Conservation (phyloP, 441 rosid species). For the Gossypium trilobum region DNA sequence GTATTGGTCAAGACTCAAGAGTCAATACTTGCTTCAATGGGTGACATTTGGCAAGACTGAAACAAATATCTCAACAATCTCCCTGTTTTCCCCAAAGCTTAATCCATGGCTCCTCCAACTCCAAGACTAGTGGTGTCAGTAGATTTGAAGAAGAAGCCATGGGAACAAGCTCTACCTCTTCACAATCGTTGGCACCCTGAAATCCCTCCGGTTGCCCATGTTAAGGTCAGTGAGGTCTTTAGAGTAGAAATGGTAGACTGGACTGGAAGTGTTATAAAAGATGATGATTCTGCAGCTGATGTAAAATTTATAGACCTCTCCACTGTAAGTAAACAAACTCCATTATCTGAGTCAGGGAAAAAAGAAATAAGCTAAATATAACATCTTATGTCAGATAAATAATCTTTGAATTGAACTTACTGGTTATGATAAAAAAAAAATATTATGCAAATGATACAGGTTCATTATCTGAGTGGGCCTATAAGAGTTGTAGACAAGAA, state of each 20-base stretch:
- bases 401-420: neutral
- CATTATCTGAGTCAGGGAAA: neutral
- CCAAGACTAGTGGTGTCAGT: constrained; percentile 43
- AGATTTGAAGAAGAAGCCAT: constrained; percentile 52
- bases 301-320: constrained; percentile 47
- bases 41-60: neutral
- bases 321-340: constrained; percentile 36
- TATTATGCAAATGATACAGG: constrained; percentile 29
- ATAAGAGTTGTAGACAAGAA: constrained; percentile 55
- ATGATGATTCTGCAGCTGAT: constrained; percentile 53
- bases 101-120: constrained; percentile 47
- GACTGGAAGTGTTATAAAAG: constrained; percentile 63
- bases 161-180: constrained; percentile 52
- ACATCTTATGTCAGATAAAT: neutral
- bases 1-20: neutral
- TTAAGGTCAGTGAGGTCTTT: constrained; percentile 45
- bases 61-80: neutral
- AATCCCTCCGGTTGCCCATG: constrained; percentile 50
- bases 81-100: neutral
- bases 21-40: neutral
- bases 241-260: constrained; percentile 71
- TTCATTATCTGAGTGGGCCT: constrained; percentile 86
- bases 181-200: constrained; percentile 93
- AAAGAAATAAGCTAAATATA: neutral
- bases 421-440: neutral